Conservation (phyloP, 805 yeast species). For the Suhomyces xylopsoci region DNA sequence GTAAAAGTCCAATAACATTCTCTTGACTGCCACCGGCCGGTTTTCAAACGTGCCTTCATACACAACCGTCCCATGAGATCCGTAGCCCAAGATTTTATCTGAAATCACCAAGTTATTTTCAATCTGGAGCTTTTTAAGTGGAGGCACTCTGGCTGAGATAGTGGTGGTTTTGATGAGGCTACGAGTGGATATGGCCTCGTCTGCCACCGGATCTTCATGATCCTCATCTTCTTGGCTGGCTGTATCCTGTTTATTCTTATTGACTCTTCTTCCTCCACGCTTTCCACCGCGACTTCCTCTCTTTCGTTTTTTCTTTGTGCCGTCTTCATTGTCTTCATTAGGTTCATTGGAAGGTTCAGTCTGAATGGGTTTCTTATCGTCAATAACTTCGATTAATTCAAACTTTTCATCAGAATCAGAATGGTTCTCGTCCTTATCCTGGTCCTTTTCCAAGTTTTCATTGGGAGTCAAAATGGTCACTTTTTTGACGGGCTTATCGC, state of each 20-base stretch:
- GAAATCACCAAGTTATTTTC: conserved; percentile 60
- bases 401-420: not conserved
- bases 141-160: conserved; percentile 6
- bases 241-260: conserved; percentile 34
- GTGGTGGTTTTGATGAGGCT: conserved; percentile 25
- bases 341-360: too few species aligned
- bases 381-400: not conserved
- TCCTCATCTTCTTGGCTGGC: conserved; percentile 12
- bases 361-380: not conserved
- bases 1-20: conserved; percentile 90
- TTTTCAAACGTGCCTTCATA: conserved; percentile 86
- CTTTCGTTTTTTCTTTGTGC: conserved; percentile 58
- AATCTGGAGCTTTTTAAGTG: conserved; percentile 35
- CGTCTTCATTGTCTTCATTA: conserved; percentile 4
- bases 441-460: conserved; percentile 10
- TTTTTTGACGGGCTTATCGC: conserved; percentile 10
- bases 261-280: conserved; percentile 36
- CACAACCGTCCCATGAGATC: conserved; percentile 96
- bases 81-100: conserved; percentile 82
- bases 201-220: conserved; percentile 8
- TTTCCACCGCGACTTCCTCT: conserved; percentile 87
- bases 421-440: conserved; percentile 10
- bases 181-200: conserved; percentile 24
- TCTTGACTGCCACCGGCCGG: conserved; percentile 92
- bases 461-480: conserved; percentile 22